Evolutionary conservation across 2,329 filamentous ascomycete genomes (phyloP), one percentile per base, ranked within the genome.

Genomic region (Immersiporthe knoxdaviesiana): DNA sequence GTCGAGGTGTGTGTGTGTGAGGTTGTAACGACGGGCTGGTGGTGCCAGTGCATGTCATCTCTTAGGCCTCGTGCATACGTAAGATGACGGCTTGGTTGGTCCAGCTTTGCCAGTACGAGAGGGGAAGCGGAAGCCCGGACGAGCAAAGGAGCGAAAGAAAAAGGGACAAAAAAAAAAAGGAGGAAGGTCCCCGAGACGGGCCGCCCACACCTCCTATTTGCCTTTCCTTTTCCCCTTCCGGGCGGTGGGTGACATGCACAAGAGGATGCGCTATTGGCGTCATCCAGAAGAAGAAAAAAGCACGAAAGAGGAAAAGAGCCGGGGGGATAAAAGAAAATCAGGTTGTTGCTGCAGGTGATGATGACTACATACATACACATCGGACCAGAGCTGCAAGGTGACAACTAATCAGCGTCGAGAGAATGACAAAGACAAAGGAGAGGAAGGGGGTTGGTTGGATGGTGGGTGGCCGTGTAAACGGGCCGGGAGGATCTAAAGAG

Each of bases 401-500:
- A 50, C 35, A 65, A 30, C 35, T 60, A 66, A 64, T 52, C 50
- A 70, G 62, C 30, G 69, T 50, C 56, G 18, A 63, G 59, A 63
- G 30, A 32, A 32, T 39, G 63, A 14, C 30, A 37, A n/a, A 52
- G 30, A 39, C 52, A 47, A 21, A 44, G 3, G 16, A 6, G 41
- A 35, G 18, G 5, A n/a, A n/a, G 18, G 44, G 7, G 44, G 44
- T n/a, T 47, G 44, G 44, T n/a, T 47, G 44, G 44, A 3, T 47
- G 44, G 44, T 37, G 47, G 10, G 58, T 6, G 68, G 68, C 56
- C 66, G 35, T 16, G 7, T 30, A 14, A 64, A 64, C 39, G 35
- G 66, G 69, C 66, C 65, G 39, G n/a, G 68, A 67, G 67, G 67
- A 62, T 65, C 8, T n/a, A 8, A n/a, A 3, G 7, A 3, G 44